A percentile compares a stretch with the other conserved stretches of the same genome.
Evolutionary conservation across 495 filamentous ascomycete species (phyloP).

Genomic region (Aeminium ludgeri): DNA sequence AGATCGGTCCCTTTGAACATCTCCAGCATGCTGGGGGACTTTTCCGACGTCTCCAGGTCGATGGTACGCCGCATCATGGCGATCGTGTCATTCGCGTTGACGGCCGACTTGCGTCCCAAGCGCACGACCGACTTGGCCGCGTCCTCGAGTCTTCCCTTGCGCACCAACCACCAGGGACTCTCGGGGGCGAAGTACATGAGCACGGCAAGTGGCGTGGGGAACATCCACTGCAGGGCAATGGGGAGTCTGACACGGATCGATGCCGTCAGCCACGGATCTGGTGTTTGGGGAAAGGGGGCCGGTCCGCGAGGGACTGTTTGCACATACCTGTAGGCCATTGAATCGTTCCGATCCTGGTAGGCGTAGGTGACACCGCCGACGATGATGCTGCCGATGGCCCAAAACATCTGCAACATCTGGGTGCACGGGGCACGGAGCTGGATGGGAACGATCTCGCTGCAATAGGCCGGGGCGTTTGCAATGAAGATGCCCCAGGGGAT

Average conservation of each 20-base stretch:
- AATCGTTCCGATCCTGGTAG: neutral
- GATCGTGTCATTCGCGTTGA: constrained; percentile 59
- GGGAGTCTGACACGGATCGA: constrained; percentile 12
- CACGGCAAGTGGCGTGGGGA: constrained; percentile 57
- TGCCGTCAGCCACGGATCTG: constrained; percentile 3
- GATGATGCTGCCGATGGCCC: constrained; percentile 19
- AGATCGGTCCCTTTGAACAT: constrained; percentile 61
- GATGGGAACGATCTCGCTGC: constrained; percentile 19
- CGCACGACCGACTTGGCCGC: constrained; percentile 53
- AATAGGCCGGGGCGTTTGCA: constrained; percentile 18
- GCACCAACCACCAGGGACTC: constrained; percentile 69
- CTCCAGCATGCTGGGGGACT: constrained; percentile 52
- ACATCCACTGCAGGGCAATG: constrained; percentile 55
- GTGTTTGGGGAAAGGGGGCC: constrained; percentile 30
- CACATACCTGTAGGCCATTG: constrained; percentile 16
- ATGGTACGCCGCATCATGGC: constrained; percentile 77
- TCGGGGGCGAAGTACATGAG: constrained; percentile 59
- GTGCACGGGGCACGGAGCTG: constrained; percentile 15
- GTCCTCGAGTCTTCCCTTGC: constrained; percentile 47
- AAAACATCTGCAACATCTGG: constrained; percentile 20
- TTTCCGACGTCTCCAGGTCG: constrained; percentile 53
- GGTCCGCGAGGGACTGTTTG: constrained; percentile 12
- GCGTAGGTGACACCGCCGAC: constrained; percentile 15
- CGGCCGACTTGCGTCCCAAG: constrained; percentile 31
- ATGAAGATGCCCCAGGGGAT: constrained; percentile 21